phyloP scores from a whole-genome alignment of 2,329 filamentous ascomycete species.

The Triangularia verruculosa region DNA sequence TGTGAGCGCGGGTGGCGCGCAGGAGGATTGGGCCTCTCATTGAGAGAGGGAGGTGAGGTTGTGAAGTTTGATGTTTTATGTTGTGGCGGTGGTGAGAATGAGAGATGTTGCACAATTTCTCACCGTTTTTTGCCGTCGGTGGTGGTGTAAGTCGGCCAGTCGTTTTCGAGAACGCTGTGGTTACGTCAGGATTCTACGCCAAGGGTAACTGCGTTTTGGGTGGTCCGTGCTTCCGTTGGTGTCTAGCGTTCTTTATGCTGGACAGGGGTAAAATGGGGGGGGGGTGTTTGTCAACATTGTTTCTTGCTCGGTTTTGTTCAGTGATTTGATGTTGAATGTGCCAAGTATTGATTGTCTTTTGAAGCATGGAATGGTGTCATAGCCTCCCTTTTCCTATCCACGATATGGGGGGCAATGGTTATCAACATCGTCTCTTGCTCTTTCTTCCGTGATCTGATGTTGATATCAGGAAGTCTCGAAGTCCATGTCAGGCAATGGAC shows the following conservation, averaged over 20 bases:
- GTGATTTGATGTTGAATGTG: too few species aligned
- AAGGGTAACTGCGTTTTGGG: neutral
- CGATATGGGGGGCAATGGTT: too few species aligned
- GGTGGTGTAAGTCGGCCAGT: neutral
- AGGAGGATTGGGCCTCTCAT: neutral
- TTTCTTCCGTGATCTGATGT: neutral
- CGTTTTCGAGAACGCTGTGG: neutral
- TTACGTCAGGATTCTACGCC: neutral
- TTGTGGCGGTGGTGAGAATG: neutral
- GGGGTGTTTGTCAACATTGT: neutral
- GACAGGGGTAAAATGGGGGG: neutral
- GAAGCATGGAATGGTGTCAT: too few species aligned
- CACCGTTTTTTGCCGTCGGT: neutral
- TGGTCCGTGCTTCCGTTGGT: neutral
- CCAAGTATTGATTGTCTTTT: too few species aligned
- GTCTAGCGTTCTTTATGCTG: neutral
- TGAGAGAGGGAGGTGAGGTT: neutral
- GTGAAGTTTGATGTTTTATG: neutral
- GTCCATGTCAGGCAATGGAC: neutral
- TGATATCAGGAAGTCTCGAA: neutral
- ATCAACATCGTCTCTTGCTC: too few species aligned
- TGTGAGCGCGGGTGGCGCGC: neutral
- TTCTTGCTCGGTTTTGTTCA: neutral
- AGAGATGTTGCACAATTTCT: neutral
- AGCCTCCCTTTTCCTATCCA: too few species aligned